These are phyloP conservation scores for Delitschia confertaspora DNA, from an alignment of 495 filamentous ascomycete species.

Conservation along the genomic window DNA sequence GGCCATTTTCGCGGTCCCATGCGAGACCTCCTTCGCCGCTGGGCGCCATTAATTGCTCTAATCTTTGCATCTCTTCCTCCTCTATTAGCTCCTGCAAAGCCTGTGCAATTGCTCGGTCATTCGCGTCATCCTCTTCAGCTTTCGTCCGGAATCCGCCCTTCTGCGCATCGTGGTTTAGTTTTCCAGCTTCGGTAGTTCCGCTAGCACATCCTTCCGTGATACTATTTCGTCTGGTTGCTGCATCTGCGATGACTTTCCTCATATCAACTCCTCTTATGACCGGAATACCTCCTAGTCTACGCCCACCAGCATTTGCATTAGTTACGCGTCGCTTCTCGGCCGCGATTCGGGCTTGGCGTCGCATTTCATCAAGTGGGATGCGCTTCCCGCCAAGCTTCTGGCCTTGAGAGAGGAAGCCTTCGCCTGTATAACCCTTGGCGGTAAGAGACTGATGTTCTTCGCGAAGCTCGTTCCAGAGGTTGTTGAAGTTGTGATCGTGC, in stretches of 20 bases:
- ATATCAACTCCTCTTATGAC: constrained; percentile 59
- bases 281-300: constrained; percentile 62
- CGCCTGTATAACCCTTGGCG: constrained; percentile 81
- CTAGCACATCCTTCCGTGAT: constrained; percentile 66
- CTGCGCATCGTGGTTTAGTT: constrained; percentile 57
- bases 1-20: constrained; percentile 42
- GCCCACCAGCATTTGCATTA: constrained; percentile 47
- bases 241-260: constrained; percentile 63
- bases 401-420: constrained; percentile 75
- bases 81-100: constrained; percentile 82
- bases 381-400: constrained; percentile 60
- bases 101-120: constrained; percentile 80
- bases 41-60: constrained; percentile 39
- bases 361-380: constrained; percentile 65
- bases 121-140: constrained; percentile 82
- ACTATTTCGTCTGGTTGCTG: constrained; percentile 58
- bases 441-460: constrained; percentile 70
- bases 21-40: constrained; percentile 29
- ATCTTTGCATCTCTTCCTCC: constrained; percentile 68
- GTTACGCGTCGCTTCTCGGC: constrained; percentile 61
- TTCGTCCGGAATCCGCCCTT: constrained; percentile 70
- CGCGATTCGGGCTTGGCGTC: constrained; percentile 61
- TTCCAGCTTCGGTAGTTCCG: constrained; percentile 52
- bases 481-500: constrained; percentile 75
- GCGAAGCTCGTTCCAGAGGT: constrained; percentile 78